These are phyloP conservation scores for Pleurostoma richardsiae DNA, from an alignment of 2,329 filamentous ascomycete genomes.

Conservation along the genomic window DNA sequence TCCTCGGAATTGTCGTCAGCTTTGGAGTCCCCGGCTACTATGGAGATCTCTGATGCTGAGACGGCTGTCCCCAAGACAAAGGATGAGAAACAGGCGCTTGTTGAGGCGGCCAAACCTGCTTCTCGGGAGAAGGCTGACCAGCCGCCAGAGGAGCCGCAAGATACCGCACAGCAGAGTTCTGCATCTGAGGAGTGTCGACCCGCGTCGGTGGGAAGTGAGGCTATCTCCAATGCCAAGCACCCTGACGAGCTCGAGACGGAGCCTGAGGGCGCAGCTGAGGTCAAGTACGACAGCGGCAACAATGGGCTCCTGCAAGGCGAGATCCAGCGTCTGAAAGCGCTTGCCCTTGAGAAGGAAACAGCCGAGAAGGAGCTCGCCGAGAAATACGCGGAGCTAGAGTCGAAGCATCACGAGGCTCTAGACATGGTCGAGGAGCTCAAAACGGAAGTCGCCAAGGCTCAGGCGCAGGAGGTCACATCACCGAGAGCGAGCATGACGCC, in stretches of 20 bases:
- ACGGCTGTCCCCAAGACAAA: constrained; percentile 41
- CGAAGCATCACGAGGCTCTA: constrained; percentile 74
- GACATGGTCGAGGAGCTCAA: constrained; percentile 89
- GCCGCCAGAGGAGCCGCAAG: not conserved
- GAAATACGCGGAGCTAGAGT: constrained; percentile 79
- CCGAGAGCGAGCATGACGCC: constrained; percentile 56
- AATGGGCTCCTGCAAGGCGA: constrained; percentile 54
- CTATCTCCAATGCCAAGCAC: not conserved
- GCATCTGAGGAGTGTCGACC: not conserved
- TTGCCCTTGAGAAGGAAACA: constrained; percentile 72
- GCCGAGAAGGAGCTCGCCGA: constrained; percentile 68
- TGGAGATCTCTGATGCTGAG: constrained; percentile 58
- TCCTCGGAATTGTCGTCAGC: constrained; percentile 91
- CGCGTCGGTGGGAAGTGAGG: not conserved
- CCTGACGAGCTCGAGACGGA: not conserved
- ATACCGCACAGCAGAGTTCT: too few species aligned
- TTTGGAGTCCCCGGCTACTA: constrained; percentile 67
- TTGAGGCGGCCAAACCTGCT: not conserved
- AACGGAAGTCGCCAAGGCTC: constrained; percentile 74
- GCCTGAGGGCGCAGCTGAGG: constrained; percentile 18
- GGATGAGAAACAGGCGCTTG: constrained; percentile 8
- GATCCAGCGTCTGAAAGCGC: constrained; percentile 62
- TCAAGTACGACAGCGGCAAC: constrained; percentile 33
- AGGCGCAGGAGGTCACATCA: constrained; percentile 51
- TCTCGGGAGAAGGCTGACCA: not conserved